Base-by-base conservation (phyloP, 1,139 yeast species). In the Yamadazyma sp. region DNA sequence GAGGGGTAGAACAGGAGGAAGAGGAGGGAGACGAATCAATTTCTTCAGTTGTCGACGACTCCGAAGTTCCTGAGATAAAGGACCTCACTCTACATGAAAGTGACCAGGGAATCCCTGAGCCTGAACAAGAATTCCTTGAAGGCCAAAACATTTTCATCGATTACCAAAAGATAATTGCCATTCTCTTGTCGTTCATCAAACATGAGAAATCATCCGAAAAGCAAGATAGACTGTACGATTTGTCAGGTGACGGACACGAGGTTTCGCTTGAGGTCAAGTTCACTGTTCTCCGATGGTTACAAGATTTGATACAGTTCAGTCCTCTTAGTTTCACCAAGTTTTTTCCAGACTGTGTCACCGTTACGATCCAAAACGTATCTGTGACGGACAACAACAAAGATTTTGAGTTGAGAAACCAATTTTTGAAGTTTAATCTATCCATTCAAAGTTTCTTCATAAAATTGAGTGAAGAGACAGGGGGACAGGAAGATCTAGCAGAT, bases 91-190 rank as follows among this genome's bases (percentile, higher is more conserved):
- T 30, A 11, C 7, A 30, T 5, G 33, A 30, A 14, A 16, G 18
- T 9, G 23, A 17, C 3, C 42, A 39, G 16, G 32, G 34, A 8
- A 42, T 34, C 1, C 37, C 34, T 15, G 36, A 36, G 8, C 46
- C 39, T 6, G 55, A 49, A n/a, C 67, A 59, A 36, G 87, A 81
- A 5, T 63, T 81, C 8, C 70, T 83, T 14, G 87, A 87, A 3
- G 97, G 97, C 0, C 96, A 89, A 56, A 95, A 92, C 55, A 83
- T 89, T 16, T 79, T 78, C 45, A 75, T 92, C 36, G 94, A 91
- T 60, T 88, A 82, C 53, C 80, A 89, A 4, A 85, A 80, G 51
- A 83, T 92, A 35, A 83, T 89, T 36, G 87, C 82, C 41, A 89
- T 91, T 33, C 63, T 92, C 33, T 77, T 92, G 24, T 79, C 89